These are phyloP conservation scores for Fomitiporia mediterranea DNA, from an alignment of 1,284 basidiomycete species.

Conservation along the genomic window DNA sequence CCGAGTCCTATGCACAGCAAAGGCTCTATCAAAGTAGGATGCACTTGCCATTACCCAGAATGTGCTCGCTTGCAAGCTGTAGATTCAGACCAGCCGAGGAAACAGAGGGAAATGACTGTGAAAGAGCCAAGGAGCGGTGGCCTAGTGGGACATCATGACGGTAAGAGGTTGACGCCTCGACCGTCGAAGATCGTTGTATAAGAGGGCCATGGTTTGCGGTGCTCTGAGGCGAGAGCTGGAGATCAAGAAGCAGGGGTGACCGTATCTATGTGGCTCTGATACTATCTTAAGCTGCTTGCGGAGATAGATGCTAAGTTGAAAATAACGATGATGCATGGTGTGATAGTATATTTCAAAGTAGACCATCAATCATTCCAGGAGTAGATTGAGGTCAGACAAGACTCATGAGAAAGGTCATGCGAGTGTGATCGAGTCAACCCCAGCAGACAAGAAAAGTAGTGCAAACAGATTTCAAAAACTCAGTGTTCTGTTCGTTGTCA, in stretches of 20 bases:
- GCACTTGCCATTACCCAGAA: not conserved
- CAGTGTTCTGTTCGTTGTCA: too few species aligned
- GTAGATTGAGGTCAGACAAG: too few species aligned
- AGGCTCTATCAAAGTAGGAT: not conserved
- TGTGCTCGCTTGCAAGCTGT: constrained; percentile 1
- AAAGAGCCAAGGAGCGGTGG: not conserved
- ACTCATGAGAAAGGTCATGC: too few species aligned
- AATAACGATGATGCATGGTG: not conserved
- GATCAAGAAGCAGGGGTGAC: not conserved
- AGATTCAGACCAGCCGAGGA: constrained; percentile 1
- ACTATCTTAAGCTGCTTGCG: not conserved
- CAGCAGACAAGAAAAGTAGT: too few species aligned
- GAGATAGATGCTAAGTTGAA: not conserved
- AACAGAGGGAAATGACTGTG: not conserved
- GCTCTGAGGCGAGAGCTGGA: not conserved
- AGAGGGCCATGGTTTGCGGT: not conserved
- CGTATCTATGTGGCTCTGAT: constrained; percentile 2
- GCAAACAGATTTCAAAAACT: too few species aligned
- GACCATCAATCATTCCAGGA: too few species aligned
- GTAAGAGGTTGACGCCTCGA: not conserved
- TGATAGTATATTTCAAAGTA: too few species aligned
- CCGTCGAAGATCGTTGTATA: not conserved
- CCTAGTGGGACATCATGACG: not conserved
- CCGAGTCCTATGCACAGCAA: not conserved
- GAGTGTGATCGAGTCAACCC: too few species aligned